Evolutionary conservation across 495 filamentous ascomycete species (phyloP).

Genomic region (Penicillium longicatenatum): DNA sequence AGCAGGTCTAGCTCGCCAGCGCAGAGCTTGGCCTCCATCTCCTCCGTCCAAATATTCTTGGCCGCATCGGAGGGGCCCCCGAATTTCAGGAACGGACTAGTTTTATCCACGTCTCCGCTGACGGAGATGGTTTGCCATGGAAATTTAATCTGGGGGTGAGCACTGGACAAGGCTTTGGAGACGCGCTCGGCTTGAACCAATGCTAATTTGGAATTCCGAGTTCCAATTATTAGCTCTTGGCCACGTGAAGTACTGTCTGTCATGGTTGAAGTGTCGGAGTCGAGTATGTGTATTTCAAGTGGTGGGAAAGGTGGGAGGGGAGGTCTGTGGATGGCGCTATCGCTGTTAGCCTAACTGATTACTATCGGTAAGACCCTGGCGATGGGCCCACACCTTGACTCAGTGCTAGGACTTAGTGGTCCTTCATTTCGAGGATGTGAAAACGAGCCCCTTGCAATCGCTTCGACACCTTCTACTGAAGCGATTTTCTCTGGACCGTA

Average conservation of each 20-base stretch:
- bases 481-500: no score
- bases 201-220: conserved; percentile 71
- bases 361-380: no score
- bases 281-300: not conserved
- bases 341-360: no score
- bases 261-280: not conserved
- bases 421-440: no score
- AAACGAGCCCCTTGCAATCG: no score
- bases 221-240: conserved; percentile 54
- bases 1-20: conserved; percentile 16
- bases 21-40: conserved; percentile 12
- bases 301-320: not conserved
- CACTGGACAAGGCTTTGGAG: conserved; percentile 50
- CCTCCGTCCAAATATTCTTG: conserved; percentile 16
- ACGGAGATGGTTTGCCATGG: conserved; percentile 15
- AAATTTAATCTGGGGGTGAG: conserved; percentile 49
- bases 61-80: conserved; percentile 18
- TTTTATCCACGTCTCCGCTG: conserved; percentile 67
- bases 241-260: not conserved
- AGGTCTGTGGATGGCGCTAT: not conserved
- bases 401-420: no score
- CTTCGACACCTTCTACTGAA: no score
- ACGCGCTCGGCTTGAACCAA: conserved; percentile 70
- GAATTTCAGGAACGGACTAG: conserved; percentile 58
- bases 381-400: no score